Evolutionary conservation across 176 grass and related monocot species (phyloP).

Genomic region (Puya raimondii): DNA sequence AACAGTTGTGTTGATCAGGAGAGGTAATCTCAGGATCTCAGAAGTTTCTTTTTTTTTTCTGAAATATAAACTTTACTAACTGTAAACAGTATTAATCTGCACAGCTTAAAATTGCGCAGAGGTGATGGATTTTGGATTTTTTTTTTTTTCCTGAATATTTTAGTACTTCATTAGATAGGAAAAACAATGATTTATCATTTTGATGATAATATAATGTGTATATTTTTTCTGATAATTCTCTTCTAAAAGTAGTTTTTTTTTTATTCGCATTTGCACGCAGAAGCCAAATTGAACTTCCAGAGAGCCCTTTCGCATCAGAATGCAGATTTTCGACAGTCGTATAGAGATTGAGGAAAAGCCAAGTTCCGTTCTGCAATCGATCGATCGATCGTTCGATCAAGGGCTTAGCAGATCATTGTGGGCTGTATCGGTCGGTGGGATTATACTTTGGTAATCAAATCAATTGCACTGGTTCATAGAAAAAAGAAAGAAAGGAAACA

Average conservation of each 20-base stretch:
- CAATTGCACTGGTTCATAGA: no score
- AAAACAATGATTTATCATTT: not conserved
- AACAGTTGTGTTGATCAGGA: constrained; percentile 31
- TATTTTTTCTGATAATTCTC: not conserved
- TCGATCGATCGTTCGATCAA: no score
- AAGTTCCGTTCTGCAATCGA: no score
- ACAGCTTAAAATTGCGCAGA: not conserved
- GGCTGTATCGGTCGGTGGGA: no score
- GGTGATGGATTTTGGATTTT: no score
- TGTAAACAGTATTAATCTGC: not conserved
- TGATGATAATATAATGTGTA: not conserved
- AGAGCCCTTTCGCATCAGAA: constrained; percentile 48
- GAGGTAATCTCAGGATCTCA: constrained; percentile 14
- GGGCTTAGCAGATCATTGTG: no score
- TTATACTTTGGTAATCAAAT: no score
- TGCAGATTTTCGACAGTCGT: constrained; percentile 27
- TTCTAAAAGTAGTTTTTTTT: not conserved
- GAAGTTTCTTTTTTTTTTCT: not conserved
- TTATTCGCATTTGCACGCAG: constrained; percentile 24
- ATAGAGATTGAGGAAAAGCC: constrained; percentile 6
- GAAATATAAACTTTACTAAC: not conserved
- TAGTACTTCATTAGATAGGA: no score
- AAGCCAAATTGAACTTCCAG: constrained; percentile 51
- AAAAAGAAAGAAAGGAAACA: no score
- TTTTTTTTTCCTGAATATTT: no score